Evolutionary conservation across 2,329 filamentous ascomycete species (phyloP), one percentile per base, ranked within the genome.

Genomic region (Claviceps humidiphila): DNA sequence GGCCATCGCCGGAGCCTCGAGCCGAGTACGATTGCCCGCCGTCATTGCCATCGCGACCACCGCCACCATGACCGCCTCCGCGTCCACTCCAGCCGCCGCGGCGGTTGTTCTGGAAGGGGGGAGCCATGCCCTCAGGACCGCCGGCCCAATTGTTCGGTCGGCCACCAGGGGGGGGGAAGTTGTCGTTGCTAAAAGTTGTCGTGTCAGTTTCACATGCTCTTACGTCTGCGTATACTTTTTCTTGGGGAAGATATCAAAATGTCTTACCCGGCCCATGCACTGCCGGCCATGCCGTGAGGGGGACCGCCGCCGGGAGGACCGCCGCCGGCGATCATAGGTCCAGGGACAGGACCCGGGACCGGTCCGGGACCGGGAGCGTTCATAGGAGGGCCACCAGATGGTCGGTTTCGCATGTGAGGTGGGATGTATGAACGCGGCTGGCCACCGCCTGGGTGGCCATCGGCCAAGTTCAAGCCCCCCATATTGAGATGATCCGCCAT

Each of bases 401-500:
- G 64, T 51, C 79, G 78, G 62, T 72, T 74, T 65, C 87, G 83
- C 76, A 90, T 82, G 71, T 93, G 88, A 69, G 87, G 87, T 59
- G 87, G 87, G 60, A 93, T 89, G 76, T 93, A 93, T 53, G 86
- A 86, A 64, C 84, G 84, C 54, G 57, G 59, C 47, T 63, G 60
- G 7, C 24, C 34, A 40, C 51, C 51, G 3, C 51, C 51, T 13
- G 42, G 51, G 51, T 66, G 63, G 52, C 64, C 67, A 37, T 68
- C 67, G 54, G 71, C 81, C 58, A 91, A 74, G 70, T 73, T 84
- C 64, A 91, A 75, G 66, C 82, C 81, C 67, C 77, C 79, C 80
- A 91, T 89, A 75, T 89, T 88, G 63, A 93, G 78, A 75, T 90
- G 84, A 64, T 88, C 85, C 68, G 85, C 85, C 85, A 89, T 89